Evolutionary conservation across 352 stramenopile genomes (phyloP).

Genomic region (Pythium phragmitis): DNA sequence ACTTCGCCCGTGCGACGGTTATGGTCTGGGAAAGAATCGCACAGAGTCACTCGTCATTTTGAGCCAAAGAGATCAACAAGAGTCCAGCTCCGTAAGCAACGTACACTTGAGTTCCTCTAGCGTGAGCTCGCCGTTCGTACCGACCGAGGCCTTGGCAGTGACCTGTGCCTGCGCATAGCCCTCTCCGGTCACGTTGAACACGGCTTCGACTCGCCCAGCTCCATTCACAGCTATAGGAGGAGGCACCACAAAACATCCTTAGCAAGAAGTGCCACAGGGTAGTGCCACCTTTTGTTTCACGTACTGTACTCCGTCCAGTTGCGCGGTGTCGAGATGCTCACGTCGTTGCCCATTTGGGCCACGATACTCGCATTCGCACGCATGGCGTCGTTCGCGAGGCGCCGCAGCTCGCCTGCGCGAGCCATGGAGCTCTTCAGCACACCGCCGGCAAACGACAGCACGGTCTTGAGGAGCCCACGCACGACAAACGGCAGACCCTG

Average conservation of each 20-base stretch:
- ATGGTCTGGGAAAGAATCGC: slow-evolving; percentile 32
- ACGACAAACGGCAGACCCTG: slow-evolving; percentile 62
- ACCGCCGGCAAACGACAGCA: slow-evolving; percentile 63
- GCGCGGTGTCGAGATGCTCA: slow-evolving; percentile 53
- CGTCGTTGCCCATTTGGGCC: slow-evolving; percentile 42
- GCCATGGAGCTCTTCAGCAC: slow-evolving; percentile 68
- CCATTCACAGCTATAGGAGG: slow-evolving; percentile 55
- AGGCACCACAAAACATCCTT: neutral
- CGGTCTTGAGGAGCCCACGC: slow-evolving; percentile 56
- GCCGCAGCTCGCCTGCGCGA: slow-evolving; percentile 52
- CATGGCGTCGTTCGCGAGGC: slow-evolving; percentile 51
- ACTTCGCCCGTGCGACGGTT: slow-evolving; percentile 56
- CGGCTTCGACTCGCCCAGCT: slow-evolving; percentile 53
- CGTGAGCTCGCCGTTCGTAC: slow-evolving; percentile 35
- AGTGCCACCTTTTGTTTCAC: slow-evolving; percentile 14
- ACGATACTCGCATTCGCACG: slow-evolving; percentile 51
- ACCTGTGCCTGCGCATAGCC: slow-evolving; percentile 41
- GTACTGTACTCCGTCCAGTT: slow-evolving; percentile 78
- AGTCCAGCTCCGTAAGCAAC: slow-evolving; percentile 10
- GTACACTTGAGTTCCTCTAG: slow-evolving; percentile 69
- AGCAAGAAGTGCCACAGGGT: neutral
- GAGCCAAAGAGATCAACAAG: neutral
- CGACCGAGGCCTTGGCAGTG: slow-evolving; percentile 53
- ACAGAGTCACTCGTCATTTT: neutral
- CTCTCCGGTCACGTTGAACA: slow-evolving; percentile 53